phyloP scores from a whole-genome alignment of 768 basidiomycete genomes.

The Suillus americanus region DNA sequence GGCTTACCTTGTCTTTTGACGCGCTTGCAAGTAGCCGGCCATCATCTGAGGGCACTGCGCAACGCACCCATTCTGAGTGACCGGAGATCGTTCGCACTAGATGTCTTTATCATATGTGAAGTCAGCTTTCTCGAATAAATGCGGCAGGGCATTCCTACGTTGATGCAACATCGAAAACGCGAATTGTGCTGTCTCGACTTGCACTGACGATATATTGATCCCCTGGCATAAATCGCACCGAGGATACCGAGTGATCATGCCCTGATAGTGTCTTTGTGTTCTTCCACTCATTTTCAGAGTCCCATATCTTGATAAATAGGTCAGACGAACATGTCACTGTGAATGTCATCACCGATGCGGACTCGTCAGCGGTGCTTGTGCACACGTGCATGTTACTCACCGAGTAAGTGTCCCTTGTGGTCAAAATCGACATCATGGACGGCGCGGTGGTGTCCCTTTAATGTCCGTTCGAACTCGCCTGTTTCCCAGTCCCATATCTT shows the following conservation, averaged over 20 bases:
- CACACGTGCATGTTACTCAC: conserved; percentile 38
- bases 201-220: conserved; percentile 84
- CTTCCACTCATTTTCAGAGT: conserved; percentile 86
- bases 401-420: conserved; percentile 78
- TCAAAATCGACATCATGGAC: conserved; percentile 89
- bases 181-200: conserved; percentile 83
- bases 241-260: conserved; percentile 90
- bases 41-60: conserved; percentile 63
- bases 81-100: conserved; percentile 73
- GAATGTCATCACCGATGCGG: conserved; percentile 1
- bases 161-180: conserved; percentile 83
- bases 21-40: conserved; percentile 75
- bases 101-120: conserved; percentile 44
- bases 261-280: conserved; percentile 84
- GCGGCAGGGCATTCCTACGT: conserved; percentile 46
- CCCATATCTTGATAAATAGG: conserved; percentile 92
- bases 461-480: conserved; percentile 87
- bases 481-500: conserved; percentile 98
- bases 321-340: conserved; percentile 72
- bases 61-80: conserved; percentile 86
- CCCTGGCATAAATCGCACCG: conserved; percentile 80
- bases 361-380: background rate
- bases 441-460: conserved; percentile 90
- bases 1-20: conserved; percentile 82
- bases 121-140: conserved; percentile 11